These are phyloP conservation scores for Candida nanaspora DNA, from an alignment of 805 yeast species.

Conservation along the genomic window DNA sequence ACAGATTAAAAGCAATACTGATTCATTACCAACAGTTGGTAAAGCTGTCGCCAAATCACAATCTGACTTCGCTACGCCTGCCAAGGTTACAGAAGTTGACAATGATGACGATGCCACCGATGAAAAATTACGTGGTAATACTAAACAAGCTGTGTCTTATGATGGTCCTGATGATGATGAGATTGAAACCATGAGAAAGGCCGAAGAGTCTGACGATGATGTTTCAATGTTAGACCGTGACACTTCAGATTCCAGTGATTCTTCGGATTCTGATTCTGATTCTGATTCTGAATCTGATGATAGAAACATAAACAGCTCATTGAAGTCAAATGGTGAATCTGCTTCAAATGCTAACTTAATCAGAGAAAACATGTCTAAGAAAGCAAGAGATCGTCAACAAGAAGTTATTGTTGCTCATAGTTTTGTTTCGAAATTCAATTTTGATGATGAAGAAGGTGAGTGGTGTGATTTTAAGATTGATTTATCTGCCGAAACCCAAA, in stretches of 20 bases:
- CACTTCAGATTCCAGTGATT: slow-evolving; percentile 30
- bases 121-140: slow-evolving; percentile 50
- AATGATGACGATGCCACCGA: slow-evolving; percentile 56
- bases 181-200: slow-evolving; percentile 79
- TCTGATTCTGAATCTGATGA: slow-evolving; percentile 25
- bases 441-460: slow-evolving; percentile 80
- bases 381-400: slow-evolving; percentile 79
- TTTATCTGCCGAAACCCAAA: slow-evolving; percentile 79
- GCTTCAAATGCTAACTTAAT: slow-evolving; percentile 2
- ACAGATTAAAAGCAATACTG: slow-evolving; percentile 51
- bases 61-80: slow-evolving; percentile 31
- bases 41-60: slow-evolving; percentile 59
- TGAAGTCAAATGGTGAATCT: slow-evolving; percentile 4
- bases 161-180: slow-evolving; percentile 97
- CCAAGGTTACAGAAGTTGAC: slow-evolving; percentile 17
- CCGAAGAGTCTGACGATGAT: slow-evolving; percentile 72
- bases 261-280: slow-evolving; percentile 34
- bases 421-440: slow-evolving; percentile 72
- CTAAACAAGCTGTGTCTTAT: slow-evolving; percentile 84
- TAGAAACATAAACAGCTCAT: slow-evolving; percentile 12
- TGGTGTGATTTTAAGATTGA: slow-evolving; percentile 92
- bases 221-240: slow-evolving; percentile 33
- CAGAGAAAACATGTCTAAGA: slow-evolving; percentile 36
- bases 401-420: slow-evolving; percentile 70
- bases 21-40: slow-evolving; percentile 56